Percentiles rank a stretch among this genome's conserved stretches.
These are phyloP conservation scores for Chlorella ohadii DNA, from an alignment of 139 green algal species.

Conservation along the genomic window DNA sequence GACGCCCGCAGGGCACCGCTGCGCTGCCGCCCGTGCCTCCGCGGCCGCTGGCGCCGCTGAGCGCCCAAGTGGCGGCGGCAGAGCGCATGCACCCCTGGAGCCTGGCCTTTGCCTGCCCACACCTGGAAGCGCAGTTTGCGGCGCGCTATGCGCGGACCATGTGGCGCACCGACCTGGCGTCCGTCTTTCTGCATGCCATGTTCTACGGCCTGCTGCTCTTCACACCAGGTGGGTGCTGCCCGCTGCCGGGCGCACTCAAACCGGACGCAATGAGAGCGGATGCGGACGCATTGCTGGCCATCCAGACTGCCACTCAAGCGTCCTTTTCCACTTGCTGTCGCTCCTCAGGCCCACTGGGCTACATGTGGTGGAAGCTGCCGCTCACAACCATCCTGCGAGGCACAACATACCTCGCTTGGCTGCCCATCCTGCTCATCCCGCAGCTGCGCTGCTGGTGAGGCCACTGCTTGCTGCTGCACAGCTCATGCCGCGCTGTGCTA, in stretches of 20 bases:
- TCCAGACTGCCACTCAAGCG: too few relatives aligned
- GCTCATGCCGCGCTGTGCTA: not conserved
- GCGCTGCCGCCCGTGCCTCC: not conserved
- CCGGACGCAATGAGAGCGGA: too few relatives aligned
- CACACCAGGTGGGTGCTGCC: not conserved
- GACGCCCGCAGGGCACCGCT: not conserved
- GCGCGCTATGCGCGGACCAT: not conserved
- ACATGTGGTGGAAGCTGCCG: conserved; percentile 1
- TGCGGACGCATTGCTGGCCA: too few relatives aligned
- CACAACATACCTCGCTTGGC: not conserved
- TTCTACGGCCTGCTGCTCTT: not conserved
- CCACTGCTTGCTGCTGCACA: not conserved
- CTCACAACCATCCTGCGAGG: not conserved
- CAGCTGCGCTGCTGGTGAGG: not conserved
- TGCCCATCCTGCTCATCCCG: not conserved
- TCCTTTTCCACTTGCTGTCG: too few relatives aligned
- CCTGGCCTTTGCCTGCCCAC: not conserved
- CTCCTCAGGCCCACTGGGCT: not conserved
- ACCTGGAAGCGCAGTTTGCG: not conserved
- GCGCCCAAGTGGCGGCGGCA: not conserved
- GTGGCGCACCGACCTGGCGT: not conserved
- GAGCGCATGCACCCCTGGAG: not conserved
- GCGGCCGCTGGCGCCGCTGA: not conserved
- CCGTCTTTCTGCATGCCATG: not conserved
- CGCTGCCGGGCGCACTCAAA: too few relatives aligned